Base-by-base conservation (phyloP, 768 basidiomycete species). In the Lactarius tabidus region DNA sequence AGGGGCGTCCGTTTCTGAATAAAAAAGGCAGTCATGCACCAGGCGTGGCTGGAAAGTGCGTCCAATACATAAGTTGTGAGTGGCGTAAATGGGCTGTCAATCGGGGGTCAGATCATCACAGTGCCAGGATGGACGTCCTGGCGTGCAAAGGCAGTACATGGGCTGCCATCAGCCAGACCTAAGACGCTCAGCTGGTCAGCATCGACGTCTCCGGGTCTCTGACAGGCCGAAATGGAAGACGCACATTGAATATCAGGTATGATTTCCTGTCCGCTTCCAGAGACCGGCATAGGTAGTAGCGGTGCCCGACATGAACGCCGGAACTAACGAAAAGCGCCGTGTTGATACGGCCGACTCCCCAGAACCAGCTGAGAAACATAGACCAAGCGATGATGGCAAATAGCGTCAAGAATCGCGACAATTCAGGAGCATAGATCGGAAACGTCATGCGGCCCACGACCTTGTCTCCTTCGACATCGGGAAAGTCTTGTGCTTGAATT, bases 401-500 rank as follows among this genome's bases (percentile, higher is more conserved):
- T 20, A 72, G 53, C 2, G 68, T 72, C 43, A 69, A 51, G 7
- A 64, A 5, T 23, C 71, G 62, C 31, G 71, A 72, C 20, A 66
- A 33, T 4, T 60, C 53, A 7, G 71, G 71, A 14, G 67, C 67
- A 41, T 68, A 67, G 14, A 70, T 72, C 6, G 71, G 71, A 52
- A 72, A 69, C 1, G 72, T 72, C 59, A 57, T 62, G 36, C 72
- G 71, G 6, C 71, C 67, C 10, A 55, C 61, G 0, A 53, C 58
- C 48, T 55, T 63, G 62, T 72, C 72, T 15, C 72, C 72, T 48
- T 67, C 70, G 29, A 71, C 70, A 62, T 72, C 72, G 12, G 65
- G 63, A 61, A 72, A 72, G 66, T 72, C 72, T 54, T 72, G 72
- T 1, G 63, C 62, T 36, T 70, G 71, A 1, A 72, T 69, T 3